Base-by-base conservation (phyloP, 805 yeast genomes). In the Sungouiella blattae region DNA sequence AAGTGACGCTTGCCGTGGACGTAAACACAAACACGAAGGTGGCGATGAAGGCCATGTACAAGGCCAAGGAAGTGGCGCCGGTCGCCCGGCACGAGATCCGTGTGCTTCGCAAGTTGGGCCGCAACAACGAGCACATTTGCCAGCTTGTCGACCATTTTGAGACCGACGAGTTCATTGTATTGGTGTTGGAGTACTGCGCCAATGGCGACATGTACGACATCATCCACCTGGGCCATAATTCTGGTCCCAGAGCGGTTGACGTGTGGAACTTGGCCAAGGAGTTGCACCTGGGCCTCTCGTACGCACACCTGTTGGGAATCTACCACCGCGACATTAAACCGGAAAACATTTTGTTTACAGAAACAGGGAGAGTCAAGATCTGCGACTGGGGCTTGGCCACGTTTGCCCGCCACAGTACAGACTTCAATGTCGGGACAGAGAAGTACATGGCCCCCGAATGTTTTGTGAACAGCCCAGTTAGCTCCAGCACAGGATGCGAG, bases 371-470 rank as follows among this genome's bases (percentile, higher is more conserved):
- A 18, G 65, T 80, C 32, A 82, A 82, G 55, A 58, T 82, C 31
- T 80, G 86, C 37, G 88, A 82, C 54, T 82, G 87, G 86, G 89
- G 89, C 0, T 69, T 81, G 33, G 73, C 85, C 15, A 75, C 82
- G 1, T 33, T 14, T 30, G 18, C 27, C 12, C 40, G 39, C 26
- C 35, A 44, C 31, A 58, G 50, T 40, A 33, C 47, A 30, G 66
- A 63, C 31, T 64, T 61, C 41, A 55, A 60, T 45, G 75, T 76
- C 25, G 81, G 81, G 24, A 74, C 80, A n/a, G 79, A 75, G 46
- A 71, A 73, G 44, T 76, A 74, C 49, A 73, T 75, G 78, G 74
- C 81, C 0, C 81, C 80, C 1, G 81, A 76, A 49, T 61, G 66
- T 26, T 58, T 62, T 35, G 22, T 40, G 22, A 50, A 35, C 32